Base-by-base conservation (phyloP, 2,329 filamentous ascomycete genomes). In the Colletotrichum filicis region DNA sequence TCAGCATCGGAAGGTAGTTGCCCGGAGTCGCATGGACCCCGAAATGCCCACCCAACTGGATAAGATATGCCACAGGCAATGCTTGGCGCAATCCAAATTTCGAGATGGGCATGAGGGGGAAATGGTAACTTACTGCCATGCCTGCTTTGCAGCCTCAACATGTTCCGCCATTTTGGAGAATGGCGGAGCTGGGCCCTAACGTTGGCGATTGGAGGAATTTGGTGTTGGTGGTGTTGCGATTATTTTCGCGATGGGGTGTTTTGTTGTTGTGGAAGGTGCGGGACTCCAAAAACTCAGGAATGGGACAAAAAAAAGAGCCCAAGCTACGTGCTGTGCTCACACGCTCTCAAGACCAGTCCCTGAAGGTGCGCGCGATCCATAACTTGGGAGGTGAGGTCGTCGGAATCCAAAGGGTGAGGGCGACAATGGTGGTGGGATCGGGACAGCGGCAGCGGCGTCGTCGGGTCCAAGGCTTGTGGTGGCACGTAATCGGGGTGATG, bases 61-160 rank as follows among this genome's bases (percentile, higher is more conserved):
- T n/a, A 35, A 35, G 32, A 11, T 35, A n/a, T 16, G 30, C 14
- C 28, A 14, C 3, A 26, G 32, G 46, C 30, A n/a, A 63, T 46
- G 52, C 61, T 37, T 64, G 61, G 61, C 61, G 22, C 61, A 37
- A 19, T 14, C 22, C 4, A 12, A 11, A 42, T 37, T n/a, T 7
- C 35, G n/a, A 42, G 63, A 14, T 8, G 37, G 26, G 19, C 19
- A 22, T 59, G 26, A 56, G n/a, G n/a, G 24, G 4, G 64, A 9
- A 57, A 52, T 22, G 19, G 8, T 9, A 9, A 82, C 83, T 78
- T 81, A 84, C 83, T 82, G 82, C 83, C 83, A 85, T 68, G 79
- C 76, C 74, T 82, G 78, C 77, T 79, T 79, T 72, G 83, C 82
- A 76, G 80, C 63, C 26, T 71, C 62, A n/a, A 55, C 58, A 22